phyloP scores from a whole-genome alignment of 345 rosid genomes.

The Salix purpurea region DNA sequence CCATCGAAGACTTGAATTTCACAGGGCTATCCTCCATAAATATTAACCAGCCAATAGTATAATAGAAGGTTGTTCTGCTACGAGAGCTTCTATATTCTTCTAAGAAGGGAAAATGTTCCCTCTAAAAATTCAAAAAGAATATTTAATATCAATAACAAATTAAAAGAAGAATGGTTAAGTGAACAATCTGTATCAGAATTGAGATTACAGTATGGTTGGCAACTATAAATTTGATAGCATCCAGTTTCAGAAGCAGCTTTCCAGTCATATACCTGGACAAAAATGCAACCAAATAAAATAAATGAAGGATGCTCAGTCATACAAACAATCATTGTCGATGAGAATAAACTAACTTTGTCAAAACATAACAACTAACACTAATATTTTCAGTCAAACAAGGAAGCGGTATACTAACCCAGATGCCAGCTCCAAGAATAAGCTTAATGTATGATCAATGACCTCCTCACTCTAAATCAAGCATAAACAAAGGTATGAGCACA shows the following conservation, averaged over 20 bases:
- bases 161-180: constrained; percentile 13
- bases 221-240: constrained; percentile 79
- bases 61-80: constrained; percentile 93
- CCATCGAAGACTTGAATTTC: constrained; percentile 97
- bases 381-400: constrained; percentile 2
- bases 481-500: constrained; percentile 11
- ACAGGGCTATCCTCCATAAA: constrained; percentile 96
- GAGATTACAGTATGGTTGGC: constrained; percentile 88
- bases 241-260: constrained; percentile 90
- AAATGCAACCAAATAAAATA: not conserved
- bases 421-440: constrained; percentile 91
- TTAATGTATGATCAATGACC: constrained; percentile 88
- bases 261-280: constrained; percentile 91
- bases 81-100: constrained; percentile 91
- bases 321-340: not conserved
- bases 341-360: not conserved
- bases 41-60: constrained; percentile 92
- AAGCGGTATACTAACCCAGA: constrained; percentile 65
- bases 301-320: not conserved
- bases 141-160: constrained; percentile 10
- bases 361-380: constrained; percentile 1
- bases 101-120: constrained; percentile 92
- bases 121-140: constrained; percentile 38
- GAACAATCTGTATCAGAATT: constrained; percentile 5
- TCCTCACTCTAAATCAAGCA: constrained; percentile 69